Evolutionary conservation across 768 basidiomycete genomes (phyloP), one percentile per base, ranked within the genome.

Genomic region (Chalciporus sphaerocephalus): DNA sequence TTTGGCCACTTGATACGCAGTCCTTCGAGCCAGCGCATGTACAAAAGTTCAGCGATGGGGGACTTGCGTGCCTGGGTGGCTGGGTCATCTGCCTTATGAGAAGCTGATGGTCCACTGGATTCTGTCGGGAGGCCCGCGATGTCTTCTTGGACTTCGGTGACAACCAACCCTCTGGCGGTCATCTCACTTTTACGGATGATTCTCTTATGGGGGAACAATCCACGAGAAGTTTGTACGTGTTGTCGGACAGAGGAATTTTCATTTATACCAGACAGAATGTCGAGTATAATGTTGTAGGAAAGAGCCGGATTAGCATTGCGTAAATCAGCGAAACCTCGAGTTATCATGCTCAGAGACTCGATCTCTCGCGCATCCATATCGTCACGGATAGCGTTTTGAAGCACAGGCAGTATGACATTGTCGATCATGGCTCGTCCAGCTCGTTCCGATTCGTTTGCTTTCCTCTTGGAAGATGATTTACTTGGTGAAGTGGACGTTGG

Each of bases 1-100:
- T 74, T 87, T 5, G 90, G 90, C 92, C 92, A 94, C 64, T 91
- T 93, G 59, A 93, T 72, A 67, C 81, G 85, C 42, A 96, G 69
- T 3, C 93, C 93, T 59, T 96, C 90, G 20, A 97, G 71, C 94
- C 95, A 98, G 39, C 95, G 82, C 78, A 94, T 85, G 64, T 97
- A 98, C n/a, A 98, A 71, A 52, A 98, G 76, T 63, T 98, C 95
- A 17, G 92, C 89, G 22, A 98, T 92, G 6, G 94, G 92, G 44
- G 91, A 93, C 63, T 84, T 87, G 51, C 80, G 77, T 43, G 72
- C 63, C 11, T 75, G 73, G 20, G 58, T 55, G 37, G 50, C 55
- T 24, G 73, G 58, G 23, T 80, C 75, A 18, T 70, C 69, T 34
- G 52, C 54, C 56, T 69, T 70, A 53, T 60, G 51, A 41, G 56